Evolutionary conservation across 352 stramenopile genomes (phyloP).

Genomic region (Bremia lactucae): DNA sequence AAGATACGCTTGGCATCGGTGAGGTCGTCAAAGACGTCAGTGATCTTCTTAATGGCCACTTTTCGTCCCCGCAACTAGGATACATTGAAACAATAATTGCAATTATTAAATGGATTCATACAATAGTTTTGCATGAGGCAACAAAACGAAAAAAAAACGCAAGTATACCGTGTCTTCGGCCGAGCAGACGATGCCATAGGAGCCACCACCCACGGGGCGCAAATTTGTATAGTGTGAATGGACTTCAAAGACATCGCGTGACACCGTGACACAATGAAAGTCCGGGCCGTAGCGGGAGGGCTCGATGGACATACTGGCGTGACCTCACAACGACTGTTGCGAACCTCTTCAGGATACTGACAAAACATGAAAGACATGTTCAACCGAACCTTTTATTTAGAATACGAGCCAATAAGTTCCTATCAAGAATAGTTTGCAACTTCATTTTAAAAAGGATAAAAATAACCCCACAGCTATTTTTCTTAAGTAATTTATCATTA

Average conservation of each 20-base stretch:
- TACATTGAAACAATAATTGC: slow-evolving; percentile 1
- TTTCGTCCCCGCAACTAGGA: slow-evolving; percentile 68
- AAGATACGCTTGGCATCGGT: slow-evolving; percentile 90
- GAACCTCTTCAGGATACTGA: slow-evolving; percentile 18
- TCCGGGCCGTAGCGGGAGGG: slow-evolving; percentile 66
- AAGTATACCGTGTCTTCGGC: slow-evolving; percentile 81
- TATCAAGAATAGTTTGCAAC: too few species aligned
- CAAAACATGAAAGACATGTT: slow-evolving; percentile 1
- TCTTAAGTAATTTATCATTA: too few species aligned
- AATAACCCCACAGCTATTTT: too few species aligned
- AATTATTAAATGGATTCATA: not conserved
- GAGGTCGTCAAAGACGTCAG: slow-evolving; percentile 86
- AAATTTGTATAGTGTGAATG: slow-evolving; percentile 75
- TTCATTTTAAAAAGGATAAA: too few species aligned
- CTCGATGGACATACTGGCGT: slow-evolving; percentile 42
- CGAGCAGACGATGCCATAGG: slow-evolving; percentile 89
- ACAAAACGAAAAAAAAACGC: not conserved
- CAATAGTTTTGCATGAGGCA: not conserved
- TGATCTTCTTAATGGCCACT: slow-evolving; percentile 90
- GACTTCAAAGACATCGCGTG: slow-evolving; percentile 74
- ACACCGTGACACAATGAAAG: slow-evolving; percentile 77
- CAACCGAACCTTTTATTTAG: too few species aligned
- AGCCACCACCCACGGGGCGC: slow-evolving; percentile 69
- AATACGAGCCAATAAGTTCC: too few species aligned
- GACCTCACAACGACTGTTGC: slow-evolving; percentile 16